A percentile compares a stretch with the other conserved stretches of the same genome.
These are phyloP conservation scores for Monosporozyma solicola DNA, from an alignment of 805 yeast genomes.

Conservation along the genomic window DNA sequence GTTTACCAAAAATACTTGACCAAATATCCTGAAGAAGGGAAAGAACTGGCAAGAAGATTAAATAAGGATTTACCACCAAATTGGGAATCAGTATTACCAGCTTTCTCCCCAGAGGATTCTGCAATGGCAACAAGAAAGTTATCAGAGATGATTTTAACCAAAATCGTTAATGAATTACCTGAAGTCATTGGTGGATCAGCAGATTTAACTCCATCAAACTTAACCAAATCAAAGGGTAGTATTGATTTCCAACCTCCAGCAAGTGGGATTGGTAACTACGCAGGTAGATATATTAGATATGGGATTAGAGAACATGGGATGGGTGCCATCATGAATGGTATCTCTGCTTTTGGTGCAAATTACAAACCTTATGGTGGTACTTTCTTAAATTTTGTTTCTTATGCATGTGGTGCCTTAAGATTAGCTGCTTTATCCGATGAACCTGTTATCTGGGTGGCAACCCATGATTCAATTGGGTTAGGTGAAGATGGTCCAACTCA, in stretches of 20 bases:
- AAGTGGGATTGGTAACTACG: constrained; percentile 69
- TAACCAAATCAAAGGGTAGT: constrained; percentile 79
- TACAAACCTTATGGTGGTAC: constrained; percentile 93
- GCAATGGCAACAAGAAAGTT: constrained; percentile 92
- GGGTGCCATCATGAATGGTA: constrained; percentile 98
- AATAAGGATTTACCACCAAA: constrained; percentile 67
- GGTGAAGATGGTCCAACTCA: constrained; percentile 95
- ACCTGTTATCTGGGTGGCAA: constrained; percentile 81
- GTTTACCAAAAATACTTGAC: constrained; percentile 50
- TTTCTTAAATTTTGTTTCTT: constrained; percentile 86
- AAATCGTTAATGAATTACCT: constrained; percentile 61
- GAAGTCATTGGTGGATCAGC: constrained; percentile 97
- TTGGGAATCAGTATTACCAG: constrained; percentile 74
- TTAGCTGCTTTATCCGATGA: constrained; percentile 74
- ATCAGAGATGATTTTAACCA: constrained; percentile 64
- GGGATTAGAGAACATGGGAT: constrained; percentile 99
- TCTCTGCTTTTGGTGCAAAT: constrained; percentile 80
- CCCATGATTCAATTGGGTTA: constrained; percentile 83
- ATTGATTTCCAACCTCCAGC: constrained; percentile 88
- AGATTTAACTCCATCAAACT: constrained; percentile 93
- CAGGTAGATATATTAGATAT: constrained; percentile 90
- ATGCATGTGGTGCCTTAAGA: constrained; percentile 83
- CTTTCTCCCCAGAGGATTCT: constrained; percentile 66
- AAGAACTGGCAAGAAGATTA: constrained; percentile 73
- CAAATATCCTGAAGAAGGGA: constrained; percentile 70